Percentiles rank a stretch among this genome's conserved stretches.
Conservation (phyloP, 345 rosid genomes). For the Hypericum androsaemum region DNA sequence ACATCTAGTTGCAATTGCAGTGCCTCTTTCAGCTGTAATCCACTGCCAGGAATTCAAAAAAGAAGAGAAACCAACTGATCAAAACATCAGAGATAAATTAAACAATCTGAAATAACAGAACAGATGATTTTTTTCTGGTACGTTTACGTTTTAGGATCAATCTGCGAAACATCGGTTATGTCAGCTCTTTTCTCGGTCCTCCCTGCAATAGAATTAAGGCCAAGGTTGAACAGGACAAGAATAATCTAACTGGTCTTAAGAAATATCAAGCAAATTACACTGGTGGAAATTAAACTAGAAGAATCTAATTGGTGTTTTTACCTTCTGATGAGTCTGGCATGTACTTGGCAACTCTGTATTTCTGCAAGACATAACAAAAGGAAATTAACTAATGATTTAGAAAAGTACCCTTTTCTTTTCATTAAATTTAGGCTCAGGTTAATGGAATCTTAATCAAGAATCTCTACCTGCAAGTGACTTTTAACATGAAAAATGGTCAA, state of each 20-base stretch:
- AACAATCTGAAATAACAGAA: not conserved
- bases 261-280: not conserved
- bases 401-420: no score
- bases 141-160: slow-evolving; percentile 45
- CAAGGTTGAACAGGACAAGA: not conserved
- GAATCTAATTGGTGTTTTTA: slow-evolving; percentile 12
- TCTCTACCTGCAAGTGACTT: slow-evolving; percentile 80
- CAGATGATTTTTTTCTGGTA: not conserved
- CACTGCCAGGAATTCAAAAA: slow-evolving; percentile 27
- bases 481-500: slow-evolving; percentile 92
- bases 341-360: slow-evolving; percentile 81
- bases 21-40: slow-evolving; percentile 68
- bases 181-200: slow-evolving; percentile 37
- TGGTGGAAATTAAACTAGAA: not conserved
- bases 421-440: no score
- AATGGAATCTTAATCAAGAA: not conserved
- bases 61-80: not conserved
- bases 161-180: slow-evolving; percentile 31
- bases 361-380: slow-evolving; percentile 31
- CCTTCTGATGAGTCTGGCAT: slow-evolving; percentile 65
- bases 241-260: not conserved
- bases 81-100: not conserved
- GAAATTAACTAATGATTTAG: not conserved
- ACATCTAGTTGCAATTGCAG: slow-evolving; percentile 72
- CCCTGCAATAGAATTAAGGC: slow-evolving; percentile 34